Percentiles rank a stretch among this genome's conserved stretches.
These are phyloP conservation scores for Psilocybe sp. DNA, from an alignment of 768 basidiomycete genomes.

Conservation along the genomic window DNA sequence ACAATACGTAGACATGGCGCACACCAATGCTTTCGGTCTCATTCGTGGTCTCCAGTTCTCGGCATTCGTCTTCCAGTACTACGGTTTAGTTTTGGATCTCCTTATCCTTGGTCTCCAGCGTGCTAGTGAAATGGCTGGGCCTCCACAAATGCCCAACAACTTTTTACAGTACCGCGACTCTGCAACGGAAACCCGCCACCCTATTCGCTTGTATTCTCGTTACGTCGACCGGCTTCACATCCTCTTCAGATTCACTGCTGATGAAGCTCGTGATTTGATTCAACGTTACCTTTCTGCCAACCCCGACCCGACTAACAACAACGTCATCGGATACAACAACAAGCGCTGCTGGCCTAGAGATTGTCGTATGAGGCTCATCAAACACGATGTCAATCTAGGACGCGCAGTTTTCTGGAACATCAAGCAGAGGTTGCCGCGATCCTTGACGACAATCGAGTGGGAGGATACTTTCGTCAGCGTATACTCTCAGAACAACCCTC, in stretches of 20 bases:
- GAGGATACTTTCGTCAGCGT: constrained; percentile 97
- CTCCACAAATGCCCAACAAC: constrained; percentile 96
- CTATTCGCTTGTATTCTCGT: constrained; percentile 96
- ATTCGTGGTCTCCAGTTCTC: constrained; percentile 99
- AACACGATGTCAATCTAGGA: constrained; percentile 98
- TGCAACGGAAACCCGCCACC: constrained; percentile 92
- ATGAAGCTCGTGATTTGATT: constrained; percentile 95
- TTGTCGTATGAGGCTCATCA: constrained; percentile 98
- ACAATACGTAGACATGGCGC: constrained; percentile 72
- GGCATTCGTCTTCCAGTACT: constrained; percentile 98
- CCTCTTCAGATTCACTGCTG: constrained; percentile 95
- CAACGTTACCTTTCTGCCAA: constrained; percentile 97
- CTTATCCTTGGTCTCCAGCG: constrained; percentile 96
- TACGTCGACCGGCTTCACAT: constrained; percentile 95
- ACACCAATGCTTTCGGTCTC: constrained; percentile 95
- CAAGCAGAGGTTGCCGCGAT: constrained; percentile 93
- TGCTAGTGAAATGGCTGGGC: constrained; percentile 98
- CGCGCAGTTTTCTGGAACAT: constrained; percentile 99
- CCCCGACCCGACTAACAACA: constrained; percentile 98
- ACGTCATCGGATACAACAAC: constrained; percentile 99
- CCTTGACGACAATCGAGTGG: constrained; percentile 98
- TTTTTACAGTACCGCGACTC: constrained; percentile 97
- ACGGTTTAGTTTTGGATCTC: constrained; percentile 92
- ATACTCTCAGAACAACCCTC: constrained; percentile 96
- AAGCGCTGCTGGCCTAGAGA: constrained; percentile 99